phyloP scores from a whole-genome alignment of 129 eudicot genomes.

The Centella asiatica region DNA sequence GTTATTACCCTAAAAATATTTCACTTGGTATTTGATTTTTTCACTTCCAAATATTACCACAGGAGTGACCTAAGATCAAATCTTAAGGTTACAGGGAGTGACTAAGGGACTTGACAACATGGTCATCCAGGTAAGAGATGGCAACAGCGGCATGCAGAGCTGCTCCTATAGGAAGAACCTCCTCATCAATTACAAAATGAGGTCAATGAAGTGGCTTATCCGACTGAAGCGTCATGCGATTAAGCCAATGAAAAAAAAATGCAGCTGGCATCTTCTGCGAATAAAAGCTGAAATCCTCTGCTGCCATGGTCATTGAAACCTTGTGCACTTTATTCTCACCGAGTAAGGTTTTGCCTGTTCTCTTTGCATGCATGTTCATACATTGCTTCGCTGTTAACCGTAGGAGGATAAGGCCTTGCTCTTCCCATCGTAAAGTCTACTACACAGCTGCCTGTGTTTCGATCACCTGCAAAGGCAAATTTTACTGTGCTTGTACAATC shows the following conservation, averaged over 20 bases:
- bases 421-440: slow-evolving; percentile 41
- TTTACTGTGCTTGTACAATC: not conserved
- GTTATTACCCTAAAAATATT: too few species aligned
- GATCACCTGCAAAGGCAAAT: slow-evolving; percentile 21
- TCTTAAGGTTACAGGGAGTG: not conserved
- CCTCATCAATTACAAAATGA: slow-evolving; percentile 37
- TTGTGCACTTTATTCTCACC: slow-evolving; percentile 35
- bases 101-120: slow-evolving; percentile 7
- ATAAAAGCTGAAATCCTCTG: slow-evolving; percentile 55
- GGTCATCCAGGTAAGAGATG: slow-evolving; percentile 37
- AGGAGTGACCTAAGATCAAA: too few species aligned
- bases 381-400: slow-evolving; percentile 30
- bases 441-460: slow-evolving; percentile 38
- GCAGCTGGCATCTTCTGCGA: slow-evolving; percentile 42
- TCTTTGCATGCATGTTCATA: slow-evolving; percentile 38
- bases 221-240: slow-evolving; percentile 26
- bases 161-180: slow-evolving; percentile 38
- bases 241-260: slow-evolving; percentile 30
- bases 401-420: slow-evolving; percentile 32
- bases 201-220: slow-evolving; percentile 39
- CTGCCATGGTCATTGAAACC: slow-evolving; percentile 33
- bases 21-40: too few species aligned
- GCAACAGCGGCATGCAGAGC: slow-evolving; percentile 46
- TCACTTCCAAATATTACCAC: too few species aligned
- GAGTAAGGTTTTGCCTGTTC: slow-evolving; percentile 28